phyloP scores from a whole-genome alignment of 2,329 filamentous ascomycete species.

The Lasiodiplodia hormozganensis region DNA sequence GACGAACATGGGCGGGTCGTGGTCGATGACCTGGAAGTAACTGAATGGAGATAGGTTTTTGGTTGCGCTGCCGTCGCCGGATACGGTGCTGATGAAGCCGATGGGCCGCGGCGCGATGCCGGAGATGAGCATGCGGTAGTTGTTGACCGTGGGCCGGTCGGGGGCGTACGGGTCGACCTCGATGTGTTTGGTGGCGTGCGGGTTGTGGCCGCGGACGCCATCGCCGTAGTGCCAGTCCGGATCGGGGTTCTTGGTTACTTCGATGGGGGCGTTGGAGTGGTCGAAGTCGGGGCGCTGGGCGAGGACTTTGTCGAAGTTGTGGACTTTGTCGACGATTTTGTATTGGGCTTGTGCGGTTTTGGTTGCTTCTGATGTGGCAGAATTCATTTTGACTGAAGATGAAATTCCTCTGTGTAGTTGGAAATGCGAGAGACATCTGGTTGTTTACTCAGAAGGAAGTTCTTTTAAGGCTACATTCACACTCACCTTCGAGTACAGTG shows the following conservation, averaged over 20 bases:
- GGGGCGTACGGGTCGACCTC: constrained; percentile 34
- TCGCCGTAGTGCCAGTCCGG: constrained; percentile 32
- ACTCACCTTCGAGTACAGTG: not conserved
- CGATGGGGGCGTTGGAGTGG: constrained; percentile 25
- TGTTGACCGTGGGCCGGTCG: constrained; percentile 31
- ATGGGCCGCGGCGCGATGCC: constrained; percentile 33
- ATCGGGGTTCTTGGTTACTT: constrained; percentile 32
- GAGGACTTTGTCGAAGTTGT: not conserved
- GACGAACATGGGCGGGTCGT: constrained; percentile 36
- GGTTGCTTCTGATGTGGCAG: not conserved
- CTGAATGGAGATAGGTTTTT: constrained; percentile 39
- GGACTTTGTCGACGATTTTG: not conserved
- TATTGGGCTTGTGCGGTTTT: not conserved
- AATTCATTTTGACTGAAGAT: not conserved
- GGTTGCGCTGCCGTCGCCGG: constrained; percentile 27
- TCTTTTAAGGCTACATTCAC: not conserved
- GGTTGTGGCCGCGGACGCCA: constrained; percentile 17
- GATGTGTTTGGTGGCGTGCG: constrained; percentile 20
- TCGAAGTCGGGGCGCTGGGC: constrained; percentile 31
- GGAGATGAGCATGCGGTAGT: constrained; percentile 35
- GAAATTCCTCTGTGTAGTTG: not conserved
- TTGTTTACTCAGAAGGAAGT: not conserved
- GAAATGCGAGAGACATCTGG: not conserved
- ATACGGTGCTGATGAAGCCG: constrained; percentile 33
- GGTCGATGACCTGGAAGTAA: constrained; percentile 40